Base-by-base conservation (phyloP, 2,329 filamentous ascomycete genomes). In the Trichothecium roseum region DNA sequence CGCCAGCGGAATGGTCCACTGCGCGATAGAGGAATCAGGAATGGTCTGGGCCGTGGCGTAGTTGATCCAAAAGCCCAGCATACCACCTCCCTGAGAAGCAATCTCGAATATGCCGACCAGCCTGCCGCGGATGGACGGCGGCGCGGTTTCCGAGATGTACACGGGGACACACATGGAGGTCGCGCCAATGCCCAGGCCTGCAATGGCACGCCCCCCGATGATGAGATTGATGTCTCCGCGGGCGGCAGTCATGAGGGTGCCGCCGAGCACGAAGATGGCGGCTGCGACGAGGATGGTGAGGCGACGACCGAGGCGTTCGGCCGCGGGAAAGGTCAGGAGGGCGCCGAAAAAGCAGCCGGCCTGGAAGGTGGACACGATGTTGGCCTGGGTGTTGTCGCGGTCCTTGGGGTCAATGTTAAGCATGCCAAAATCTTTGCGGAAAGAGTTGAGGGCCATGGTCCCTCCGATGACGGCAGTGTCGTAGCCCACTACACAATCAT, bases 61-160 rank as follows among this genome's bases (percentile, higher is more conserved):
- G 36, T 50, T 49, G 35, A 51, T 42, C 49, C 51, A 55, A 50
- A 68, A 69, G 2, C 62, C 66, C 7, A 68, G 53, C 39, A 69
- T 66, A 39, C 64, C 66, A n/a, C 62, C 64, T 5, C 66, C 52
- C 8, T 66, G 65, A 13, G 68, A 66, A 56, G 66, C 66, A 40
- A 69, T 63, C 41, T 69, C 64, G 1, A 66, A 63, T 8, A 69
- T 49, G 24, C 66, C 66, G 22, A 69, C 63, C 13, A 69, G 64
- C 14, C 68, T 47, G 45, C 68, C 69, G 47, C 72, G 61, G 30
- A 60, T 67, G 14, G 59, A 61, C 1, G 70, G 64, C 43, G 69
- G 67, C 0, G 70, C 65, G 44, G 64, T 68, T 48, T 76, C 72
- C 2, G 69, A 67, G 32, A 74, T 67, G 47, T 75, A 76, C 22